phyloP scores from a whole-genome alignment of 2,329 filamentous ascomycete genomes.

The Fonsecaea monophora region DNA sequence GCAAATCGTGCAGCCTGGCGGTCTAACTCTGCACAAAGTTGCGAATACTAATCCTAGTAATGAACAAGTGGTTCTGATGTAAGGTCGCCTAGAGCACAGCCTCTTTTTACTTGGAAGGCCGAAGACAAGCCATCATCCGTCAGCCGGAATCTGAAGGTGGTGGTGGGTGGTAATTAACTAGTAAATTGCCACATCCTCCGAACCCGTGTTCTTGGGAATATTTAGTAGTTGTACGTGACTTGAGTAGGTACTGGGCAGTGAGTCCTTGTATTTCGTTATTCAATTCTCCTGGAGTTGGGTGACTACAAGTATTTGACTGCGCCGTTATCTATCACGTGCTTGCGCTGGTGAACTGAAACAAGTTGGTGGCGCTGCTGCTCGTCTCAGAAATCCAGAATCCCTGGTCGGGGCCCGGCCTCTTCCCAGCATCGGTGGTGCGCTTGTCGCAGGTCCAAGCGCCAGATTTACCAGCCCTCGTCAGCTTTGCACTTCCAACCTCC shows the following conservation, averaged over 20 bases:
- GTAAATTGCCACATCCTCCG: not conserved
- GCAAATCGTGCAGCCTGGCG: constrained; percentile 5
- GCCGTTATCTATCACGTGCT: constrained; percentile 13
- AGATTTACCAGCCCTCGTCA: constrained; percentile 37
- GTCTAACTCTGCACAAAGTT: not conserved
- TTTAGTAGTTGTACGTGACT: not conserved
- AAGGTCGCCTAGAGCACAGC: constrained; percentile 27
- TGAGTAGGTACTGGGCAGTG: no score
- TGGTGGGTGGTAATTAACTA: not conserved
- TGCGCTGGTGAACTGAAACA: constrained; percentile 2
- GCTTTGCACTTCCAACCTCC: constrained; percentile 31
- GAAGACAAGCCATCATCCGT: not conserved
- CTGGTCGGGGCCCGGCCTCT: constrained; percentile 11
- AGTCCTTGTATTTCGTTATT: not conserved
- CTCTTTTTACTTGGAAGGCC: constrained; percentile 1
- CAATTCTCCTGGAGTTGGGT: constrained; percentile 6
- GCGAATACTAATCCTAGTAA: constrained; percentile 1
- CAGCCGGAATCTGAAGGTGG: constrained; percentile 6
- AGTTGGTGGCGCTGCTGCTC: constrained; percentile 14
- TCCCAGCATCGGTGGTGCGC: constrained; percentile 1
- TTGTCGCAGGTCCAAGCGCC: constrained; percentile 34
- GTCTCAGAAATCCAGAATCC: constrained; percentile 21
- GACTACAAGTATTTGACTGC: not conserved
- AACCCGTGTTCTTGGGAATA: not conserved
- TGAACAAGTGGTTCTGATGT: constrained; percentile 7